These are phyloP conservation scores for Scopulariopsis brevicaulis DNA, from an alignment of 2,329 filamentous ascomycete species.

Conservation along the genomic window DNA sequence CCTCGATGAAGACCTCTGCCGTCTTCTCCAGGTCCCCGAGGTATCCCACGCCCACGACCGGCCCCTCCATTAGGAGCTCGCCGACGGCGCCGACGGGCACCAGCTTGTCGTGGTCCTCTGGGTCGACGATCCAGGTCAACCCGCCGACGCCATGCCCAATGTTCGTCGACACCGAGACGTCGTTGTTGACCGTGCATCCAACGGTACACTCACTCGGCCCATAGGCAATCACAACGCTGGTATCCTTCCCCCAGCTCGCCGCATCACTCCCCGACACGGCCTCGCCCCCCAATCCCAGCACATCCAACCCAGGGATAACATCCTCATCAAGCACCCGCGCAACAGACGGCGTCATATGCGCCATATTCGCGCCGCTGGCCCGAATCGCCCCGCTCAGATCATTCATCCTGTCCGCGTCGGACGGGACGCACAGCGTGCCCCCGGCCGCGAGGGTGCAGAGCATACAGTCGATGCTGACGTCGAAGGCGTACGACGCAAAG, in stretches of 20 bases:
- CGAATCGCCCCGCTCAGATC: constrained; percentile 33
- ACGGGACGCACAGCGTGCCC: constrained; percentile 40
- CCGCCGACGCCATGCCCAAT: constrained; percentile 37
- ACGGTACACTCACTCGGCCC: constrained; percentile 44
- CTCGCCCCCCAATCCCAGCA: constrained; percentile 37
- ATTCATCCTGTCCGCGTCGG: constrained; percentile 40
- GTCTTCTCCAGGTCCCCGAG: constrained; percentile 47
- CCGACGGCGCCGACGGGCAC: constrained; percentile 36
- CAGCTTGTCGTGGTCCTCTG: constrained; percentile 31
- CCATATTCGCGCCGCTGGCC: constrained; percentile 32
- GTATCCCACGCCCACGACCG: constrained; percentile 52
- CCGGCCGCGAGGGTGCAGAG: constrained; percentile 38
- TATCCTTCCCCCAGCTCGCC: constrained; percentile 30
- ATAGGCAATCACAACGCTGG: constrained; percentile 38
- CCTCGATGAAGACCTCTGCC: constrained; percentile 41
- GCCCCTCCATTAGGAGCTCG: constrained; percentile 43
- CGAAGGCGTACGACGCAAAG: constrained; percentile 42
- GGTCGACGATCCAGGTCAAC: constrained; percentile 38
- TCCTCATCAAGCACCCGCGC: constrained; percentile 32
- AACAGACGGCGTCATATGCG: constrained; percentile 38
- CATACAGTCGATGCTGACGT: constrained; percentile 43
- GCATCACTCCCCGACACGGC: constrained; percentile 39
- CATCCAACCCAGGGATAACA: constrained; percentile 32
- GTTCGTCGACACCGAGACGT: constrained; percentile 26
- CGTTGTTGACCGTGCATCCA: constrained; percentile 35